These are phyloP conservation scores for Umbilicus rupestris DNA, from an alignment of 164 flowering plant species.

Conservation along the genomic window DNA sequence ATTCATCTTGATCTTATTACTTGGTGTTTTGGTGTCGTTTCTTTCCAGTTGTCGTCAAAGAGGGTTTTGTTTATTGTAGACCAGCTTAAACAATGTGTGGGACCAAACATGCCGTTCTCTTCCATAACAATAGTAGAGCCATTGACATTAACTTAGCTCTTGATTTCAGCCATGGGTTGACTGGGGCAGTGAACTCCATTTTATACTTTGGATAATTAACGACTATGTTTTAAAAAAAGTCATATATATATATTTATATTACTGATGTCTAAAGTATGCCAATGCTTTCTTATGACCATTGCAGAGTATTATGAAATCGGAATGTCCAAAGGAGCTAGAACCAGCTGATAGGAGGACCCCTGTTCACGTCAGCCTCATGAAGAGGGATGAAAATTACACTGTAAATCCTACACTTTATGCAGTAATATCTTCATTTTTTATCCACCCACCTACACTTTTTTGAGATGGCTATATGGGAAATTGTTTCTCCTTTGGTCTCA, in stretches of 20 bases:
- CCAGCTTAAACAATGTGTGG: no score
- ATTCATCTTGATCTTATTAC: no score
- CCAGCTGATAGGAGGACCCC: slow-evolving; percentile 44
- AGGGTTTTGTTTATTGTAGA: no score
- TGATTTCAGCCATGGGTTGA: no score
- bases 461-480: background rate
- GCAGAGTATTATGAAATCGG: slow-evolving; percentile 76
- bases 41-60: no score
- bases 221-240: no score
- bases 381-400: slow-evolving; percentile 48
- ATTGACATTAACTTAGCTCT: no score
- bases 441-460: background rate
- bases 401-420: slow-evolving; percentile 19
- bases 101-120: no score
- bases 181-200: no score
- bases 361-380: slow-evolving; percentile 53
- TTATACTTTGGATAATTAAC: no score
- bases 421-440: background rate
- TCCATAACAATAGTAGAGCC: no score
- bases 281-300: background rate
- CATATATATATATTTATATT: background rate
- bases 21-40: no score
- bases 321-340: slow-evolving; percentile 77
- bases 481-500: background rate
- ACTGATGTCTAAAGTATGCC: background rate